Conservation (phyloP, 768 basidiomycete species). For the Phlebiopsis gigantea region DNA sequence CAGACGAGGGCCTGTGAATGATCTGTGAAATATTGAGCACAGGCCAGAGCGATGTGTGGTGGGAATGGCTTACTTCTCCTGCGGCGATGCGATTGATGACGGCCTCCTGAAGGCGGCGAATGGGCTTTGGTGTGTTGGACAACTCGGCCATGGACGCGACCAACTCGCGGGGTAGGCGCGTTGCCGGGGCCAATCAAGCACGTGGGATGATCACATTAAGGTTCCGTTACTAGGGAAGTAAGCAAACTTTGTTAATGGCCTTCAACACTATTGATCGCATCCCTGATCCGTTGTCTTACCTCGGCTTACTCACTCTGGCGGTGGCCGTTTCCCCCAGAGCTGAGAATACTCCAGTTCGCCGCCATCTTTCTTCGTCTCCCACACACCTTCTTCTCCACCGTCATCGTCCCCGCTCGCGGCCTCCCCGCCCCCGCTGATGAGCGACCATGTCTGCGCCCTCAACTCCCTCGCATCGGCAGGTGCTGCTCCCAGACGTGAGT, state of each 20-base stretch:
- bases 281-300: slow-evolving; percentile 3
- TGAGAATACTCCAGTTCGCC: background rate
- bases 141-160: background rate
- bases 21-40: slow-evolving; percentile 39
- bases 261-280: background rate
- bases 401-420: background rate
- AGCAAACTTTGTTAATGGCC: background rate
- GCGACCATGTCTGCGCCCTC: background rate
- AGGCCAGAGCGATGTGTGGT: background rate
- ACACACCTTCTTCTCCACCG: background rate
- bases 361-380: background rate
- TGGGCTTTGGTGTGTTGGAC: slow-evolving; percentile 7
- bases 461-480: background rate
- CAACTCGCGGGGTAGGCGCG: background rate
- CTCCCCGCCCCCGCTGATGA: background rate
- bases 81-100: slow-evolving; percentile 17
- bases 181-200: background rate
- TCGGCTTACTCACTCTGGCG: slow-evolving; percentile 2
- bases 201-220: background rate
- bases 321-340: background rate
- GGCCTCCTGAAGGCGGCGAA: slow-evolving; percentile 14
- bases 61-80: slow-evolving; percentile 13
- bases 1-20: slow-evolving; percentile 88
- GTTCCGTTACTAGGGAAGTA: slow-evolving; percentile 3
- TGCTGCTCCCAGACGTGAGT: background rate